These are phyloP conservation scores for Trichoderma sp. DNA, from an alignment of 2,329 filamentous ascomycete species.

Conservation along the genomic window DNA sequence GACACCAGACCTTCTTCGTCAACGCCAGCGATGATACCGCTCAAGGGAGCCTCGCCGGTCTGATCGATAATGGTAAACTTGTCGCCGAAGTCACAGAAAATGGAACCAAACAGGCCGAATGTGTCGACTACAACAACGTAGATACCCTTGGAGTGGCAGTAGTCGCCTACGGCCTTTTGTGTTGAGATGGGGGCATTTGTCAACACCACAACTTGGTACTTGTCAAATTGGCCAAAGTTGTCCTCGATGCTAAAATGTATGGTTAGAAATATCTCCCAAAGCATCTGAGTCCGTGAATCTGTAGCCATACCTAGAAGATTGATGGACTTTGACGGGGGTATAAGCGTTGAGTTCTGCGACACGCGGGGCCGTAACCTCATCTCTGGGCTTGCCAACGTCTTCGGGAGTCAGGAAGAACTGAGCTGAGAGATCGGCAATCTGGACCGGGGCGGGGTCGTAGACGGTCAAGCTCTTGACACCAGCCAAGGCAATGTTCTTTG, in stretches of 20 bases:
- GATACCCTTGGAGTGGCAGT: conserved; percentile 90
- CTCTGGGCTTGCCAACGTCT: conserved; percentile 90
- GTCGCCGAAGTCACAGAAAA: conserved; percentile 96
- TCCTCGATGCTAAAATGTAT: conserved; percentile 57
- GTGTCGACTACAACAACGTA: conserved; percentile 85
- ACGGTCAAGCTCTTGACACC: conserved; percentile 96
- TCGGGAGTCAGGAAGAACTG: conserved; percentile 91
- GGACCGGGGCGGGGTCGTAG: conserved; percentile 80
- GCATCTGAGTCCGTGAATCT: conserved; percentile 12
- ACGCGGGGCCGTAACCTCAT: conserved; percentile 78
- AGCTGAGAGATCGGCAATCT: conserved; percentile 85
- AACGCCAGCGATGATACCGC: conserved; percentile 85
- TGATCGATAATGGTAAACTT: conserved; percentile 88
- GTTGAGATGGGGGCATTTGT: conserved; percentile 78
- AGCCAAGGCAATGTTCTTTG: conserved; percentile 96
- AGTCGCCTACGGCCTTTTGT: conserved; percentile 83
- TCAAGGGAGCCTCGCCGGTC: conserved; percentile 83
- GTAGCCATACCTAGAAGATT: conserved; percentile 49
- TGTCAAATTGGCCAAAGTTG: conserved; percentile 77
- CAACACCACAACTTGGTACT: conserved; percentile 88
- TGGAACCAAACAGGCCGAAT: conserved; percentile 88
- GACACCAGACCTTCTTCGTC: conserved; percentile 88
- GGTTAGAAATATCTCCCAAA: neutral
- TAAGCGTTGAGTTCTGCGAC: conserved; percentile 96
- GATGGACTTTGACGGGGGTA: conserved; percentile 80